Evolutionary conservation across 352 stramenopile species (phyloP).

Genomic region (Phytophthora fragariae): DNA sequence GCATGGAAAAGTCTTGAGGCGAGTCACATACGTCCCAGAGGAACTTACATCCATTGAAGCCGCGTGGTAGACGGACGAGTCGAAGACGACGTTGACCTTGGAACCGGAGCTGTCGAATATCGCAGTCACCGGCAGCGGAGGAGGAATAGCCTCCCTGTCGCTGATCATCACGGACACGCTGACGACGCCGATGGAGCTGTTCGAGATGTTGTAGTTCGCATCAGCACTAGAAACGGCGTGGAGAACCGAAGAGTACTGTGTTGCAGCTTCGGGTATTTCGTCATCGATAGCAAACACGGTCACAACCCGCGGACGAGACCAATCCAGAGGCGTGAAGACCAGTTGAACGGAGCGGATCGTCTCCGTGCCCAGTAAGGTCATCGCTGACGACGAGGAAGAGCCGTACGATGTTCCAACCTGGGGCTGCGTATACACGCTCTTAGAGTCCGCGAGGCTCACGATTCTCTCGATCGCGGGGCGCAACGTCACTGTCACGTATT

Average conservation of each 20-base stretch:
- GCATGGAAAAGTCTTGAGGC: conserved; percentile 56
- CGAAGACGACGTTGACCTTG: conserved; percentile 63
- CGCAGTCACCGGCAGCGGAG: conserved; percentile 55
- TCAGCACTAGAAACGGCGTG: conserved; percentile 61
- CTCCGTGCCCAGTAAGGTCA: conserved; percentile 13
- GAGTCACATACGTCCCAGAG: conserved; percentile 38
- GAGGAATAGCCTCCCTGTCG: conserved; percentile 68
- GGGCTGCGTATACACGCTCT: conserved; percentile 31
- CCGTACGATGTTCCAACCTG: conserved; percentile 42
- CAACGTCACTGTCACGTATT: conserved; percentile 61
- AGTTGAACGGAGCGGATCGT: conserved; percentile 43
- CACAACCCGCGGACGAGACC: conserved; percentile 48
- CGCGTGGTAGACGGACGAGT: conserved; percentile 73
- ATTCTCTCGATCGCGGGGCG: conserved; percentile 54
- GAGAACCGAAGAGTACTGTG: conserved; percentile 59
- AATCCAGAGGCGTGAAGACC: conserved; percentile 76
- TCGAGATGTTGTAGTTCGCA: conserved; percentile 69
- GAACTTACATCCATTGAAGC: conserved; percentile 61
- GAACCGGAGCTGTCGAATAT: conserved; percentile 64
- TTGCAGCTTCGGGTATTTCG: conserved; percentile 61
- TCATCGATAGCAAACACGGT: conserved; percentile 73
- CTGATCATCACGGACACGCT: conserved; percentile 62
- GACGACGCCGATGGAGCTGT: conserved; percentile 51
- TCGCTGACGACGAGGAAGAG: conserved; percentile 27
- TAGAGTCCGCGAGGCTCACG: conserved; percentile 39